Conservation (phyloP, 345 rosid species). For the Syzygium grande region DNA sequence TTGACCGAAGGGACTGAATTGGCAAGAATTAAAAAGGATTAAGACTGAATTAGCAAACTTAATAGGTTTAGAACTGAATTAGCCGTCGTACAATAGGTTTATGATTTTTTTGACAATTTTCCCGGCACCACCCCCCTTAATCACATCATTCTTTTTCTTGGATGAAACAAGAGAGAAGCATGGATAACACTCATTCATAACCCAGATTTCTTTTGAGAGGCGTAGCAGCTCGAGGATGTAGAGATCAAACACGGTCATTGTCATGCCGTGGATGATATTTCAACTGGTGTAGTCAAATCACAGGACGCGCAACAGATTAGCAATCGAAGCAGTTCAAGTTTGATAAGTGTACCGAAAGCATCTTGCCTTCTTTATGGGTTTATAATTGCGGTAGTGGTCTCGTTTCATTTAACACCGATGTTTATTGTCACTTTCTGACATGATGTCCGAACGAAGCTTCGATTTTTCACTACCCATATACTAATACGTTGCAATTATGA, state of each 20-base stretch:
- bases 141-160: not conserved
- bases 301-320: not conserved
- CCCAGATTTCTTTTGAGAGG: not conserved
- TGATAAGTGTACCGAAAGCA: not conserved
- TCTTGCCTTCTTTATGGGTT: not conserved
- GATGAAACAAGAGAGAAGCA: not conserved
- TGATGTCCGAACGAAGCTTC: not conserved
- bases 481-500: not conserved
- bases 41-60: no score
- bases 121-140: not conserved
- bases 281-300: not conserved
- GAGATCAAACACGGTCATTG: not conserved
- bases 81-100: no score
- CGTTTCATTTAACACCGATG: not conserved
- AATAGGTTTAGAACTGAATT: no score
- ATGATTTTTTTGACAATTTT: no score
- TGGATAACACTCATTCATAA: not conserved
- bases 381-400: not conserved
- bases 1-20: no score
- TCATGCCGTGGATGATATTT: not conserved
- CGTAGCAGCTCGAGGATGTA: not conserved
- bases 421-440: not conserved
- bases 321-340: not conserved
- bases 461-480: not conserved
- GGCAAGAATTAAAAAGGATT: no score